Conservation (phyloP, 23 red algal genomes). For the Agarophyton chilense region DNA sequence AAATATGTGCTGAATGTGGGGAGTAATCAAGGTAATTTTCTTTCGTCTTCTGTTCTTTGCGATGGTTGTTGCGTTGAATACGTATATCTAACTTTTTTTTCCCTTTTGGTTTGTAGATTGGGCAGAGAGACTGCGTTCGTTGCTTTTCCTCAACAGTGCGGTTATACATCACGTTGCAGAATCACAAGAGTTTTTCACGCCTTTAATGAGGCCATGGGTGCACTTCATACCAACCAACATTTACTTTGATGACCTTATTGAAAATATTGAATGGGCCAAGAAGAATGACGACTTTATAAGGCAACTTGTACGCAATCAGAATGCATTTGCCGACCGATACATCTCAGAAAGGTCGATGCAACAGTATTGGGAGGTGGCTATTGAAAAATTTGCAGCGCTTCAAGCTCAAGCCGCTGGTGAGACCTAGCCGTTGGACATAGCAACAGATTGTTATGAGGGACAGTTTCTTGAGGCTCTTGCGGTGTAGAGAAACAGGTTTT, state of each 20-base stretch:
- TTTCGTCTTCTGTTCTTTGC: neutral
- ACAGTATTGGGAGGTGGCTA: constrained; percentile 53
- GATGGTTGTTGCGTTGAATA: neutral
- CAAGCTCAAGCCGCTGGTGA: constrained; percentile 33
- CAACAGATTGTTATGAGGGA: too few relatives aligned
- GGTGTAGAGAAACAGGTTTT: too few relatives aligned
- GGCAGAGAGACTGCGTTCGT: constrained; percentile 67
- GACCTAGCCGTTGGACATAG: neutral
- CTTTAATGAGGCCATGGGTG: constrained; percentile 67
- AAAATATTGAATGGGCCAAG: constrained; percentile 56
- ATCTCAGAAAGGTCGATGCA: constrained; percentile 61
- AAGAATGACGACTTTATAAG: constrained; percentile 28
- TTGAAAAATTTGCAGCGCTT: constrained; percentile 32
- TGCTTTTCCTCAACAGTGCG: constrained; percentile 53
- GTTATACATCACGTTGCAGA: constrained; percentile 53
- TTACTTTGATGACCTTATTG: constrained; percentile 46
- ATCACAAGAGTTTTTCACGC: constrained; percentile 71
- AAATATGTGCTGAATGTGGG: constrained; percentile 67
- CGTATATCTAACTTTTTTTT: neutral
- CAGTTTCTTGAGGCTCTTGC: too few relatives aligned
- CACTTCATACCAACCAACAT: constrained; percentile 65
- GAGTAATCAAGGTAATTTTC: constrained; percentile 59
- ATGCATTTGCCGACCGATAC: constrained; percentile 52
- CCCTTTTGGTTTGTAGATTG: constrained; percentile 41
- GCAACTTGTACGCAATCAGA: constrained; percentile 45